Evolutionary conservation across 139 green algal species (phyloP).

Genomic region (Micractinium sp.): DNA sequence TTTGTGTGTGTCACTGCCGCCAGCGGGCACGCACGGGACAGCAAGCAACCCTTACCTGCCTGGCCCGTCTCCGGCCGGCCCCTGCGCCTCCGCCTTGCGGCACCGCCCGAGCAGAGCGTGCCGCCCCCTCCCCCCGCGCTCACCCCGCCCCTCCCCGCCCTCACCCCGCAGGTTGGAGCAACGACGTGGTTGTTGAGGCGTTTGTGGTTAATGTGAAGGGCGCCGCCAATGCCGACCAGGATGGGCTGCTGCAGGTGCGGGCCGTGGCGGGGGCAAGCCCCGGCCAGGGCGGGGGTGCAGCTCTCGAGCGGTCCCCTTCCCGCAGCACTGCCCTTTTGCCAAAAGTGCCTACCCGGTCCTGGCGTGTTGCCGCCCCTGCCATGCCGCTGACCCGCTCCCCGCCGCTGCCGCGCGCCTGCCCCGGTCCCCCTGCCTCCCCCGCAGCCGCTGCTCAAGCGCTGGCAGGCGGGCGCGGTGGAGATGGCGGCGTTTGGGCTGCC

Average conservation of each 20-base stretch:
- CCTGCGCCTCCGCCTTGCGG: not conserved
- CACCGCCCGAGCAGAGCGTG: not conserved
- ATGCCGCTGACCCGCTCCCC: not conserved
- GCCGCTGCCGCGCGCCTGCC: not conserved
- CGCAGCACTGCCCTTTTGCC: not conserved
- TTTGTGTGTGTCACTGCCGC: too few relatives aligned
- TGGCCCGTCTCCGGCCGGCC: not conserved
- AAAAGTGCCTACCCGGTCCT: too few relatives aligned
- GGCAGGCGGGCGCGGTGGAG: slow-evolving; percentile 38
- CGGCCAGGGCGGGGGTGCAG: not conserved
- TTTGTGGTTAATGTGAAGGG: slow-evolving; percentile 65
- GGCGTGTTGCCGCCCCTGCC: not conserved
- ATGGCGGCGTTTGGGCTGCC: slow-evolving; percentile 44
- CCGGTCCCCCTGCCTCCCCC: not conserved
- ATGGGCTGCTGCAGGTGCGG: slow-evolving; percentile 49
- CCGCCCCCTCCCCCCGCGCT: too few relatives aligned
- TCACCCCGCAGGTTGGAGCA: slow-evolving; percentile 37
- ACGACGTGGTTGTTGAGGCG: slow-evolving; percentile 56
- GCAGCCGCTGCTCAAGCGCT: slow-evolving; percentile 61
- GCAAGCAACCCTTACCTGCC: too few relatives aligned
- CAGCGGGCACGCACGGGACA: too few relatives aligned
- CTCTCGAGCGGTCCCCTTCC: not conserved
- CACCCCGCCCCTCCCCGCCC: too few relatives aligned
- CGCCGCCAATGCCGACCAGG: slow-evolving; percentile 55
- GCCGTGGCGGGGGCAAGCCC: not conserved